phyloP scores from a whole-genome alignment of 1,284 basidiomycete genomes.

The Schizophyllum amplum region DNA sequence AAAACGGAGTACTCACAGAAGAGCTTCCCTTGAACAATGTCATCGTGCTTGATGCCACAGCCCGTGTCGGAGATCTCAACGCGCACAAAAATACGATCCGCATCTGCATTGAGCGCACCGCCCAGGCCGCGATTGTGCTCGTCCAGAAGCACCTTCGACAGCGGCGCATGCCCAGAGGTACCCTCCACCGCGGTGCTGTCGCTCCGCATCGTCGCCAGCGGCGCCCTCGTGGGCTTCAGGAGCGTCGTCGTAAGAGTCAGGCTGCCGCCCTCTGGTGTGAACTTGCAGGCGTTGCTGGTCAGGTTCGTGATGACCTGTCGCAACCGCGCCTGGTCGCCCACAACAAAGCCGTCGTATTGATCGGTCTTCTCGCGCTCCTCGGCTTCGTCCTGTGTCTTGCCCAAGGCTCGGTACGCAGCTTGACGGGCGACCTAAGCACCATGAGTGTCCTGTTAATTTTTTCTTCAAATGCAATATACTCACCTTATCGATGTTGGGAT shows the following conservation, averaged over 20 bases:
- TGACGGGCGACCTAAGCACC: conserved; percentile 40
- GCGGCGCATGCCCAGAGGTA: not conserved
- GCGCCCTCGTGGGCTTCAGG: conserved; percentile 32
- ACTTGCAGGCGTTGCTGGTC: conserved; percentile 67
- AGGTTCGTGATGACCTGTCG: conserved; percentile 77
- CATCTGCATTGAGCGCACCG: conserved; percentile 18
- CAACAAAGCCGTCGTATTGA: conserved; percentile 56
- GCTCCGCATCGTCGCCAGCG: conserved; percentile 7
- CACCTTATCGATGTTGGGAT: conserved; percentile 67
- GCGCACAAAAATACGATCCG: conserved; percentile 6
- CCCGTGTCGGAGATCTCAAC: conserved; percentile 13
- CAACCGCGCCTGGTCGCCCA: conserved; percentile 75
- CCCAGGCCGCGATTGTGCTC: not conserved
- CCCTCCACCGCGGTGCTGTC: conserved; percentile 1
- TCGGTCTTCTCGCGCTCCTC: conserved; percentile 31
- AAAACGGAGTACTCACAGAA: conserved; percentile 8
- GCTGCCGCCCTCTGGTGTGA: conserved; percentile 68
- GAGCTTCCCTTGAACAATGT: conserved; percentile 12
- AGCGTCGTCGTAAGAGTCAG: conserved; percentile 55
- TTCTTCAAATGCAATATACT: conserved; percentile 81
- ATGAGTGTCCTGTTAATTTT: conserved; percentile 70
- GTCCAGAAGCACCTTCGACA: not conserved
- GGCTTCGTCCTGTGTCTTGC: conserved; percentile 34
- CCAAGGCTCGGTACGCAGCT: conserved; percentile 51
- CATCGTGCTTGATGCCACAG: conserved; percentile 9